Evolutionary conservation across 78 protist genomes (phyloP).

Genomic region (Blattamonas nauphoetae): DNA sequence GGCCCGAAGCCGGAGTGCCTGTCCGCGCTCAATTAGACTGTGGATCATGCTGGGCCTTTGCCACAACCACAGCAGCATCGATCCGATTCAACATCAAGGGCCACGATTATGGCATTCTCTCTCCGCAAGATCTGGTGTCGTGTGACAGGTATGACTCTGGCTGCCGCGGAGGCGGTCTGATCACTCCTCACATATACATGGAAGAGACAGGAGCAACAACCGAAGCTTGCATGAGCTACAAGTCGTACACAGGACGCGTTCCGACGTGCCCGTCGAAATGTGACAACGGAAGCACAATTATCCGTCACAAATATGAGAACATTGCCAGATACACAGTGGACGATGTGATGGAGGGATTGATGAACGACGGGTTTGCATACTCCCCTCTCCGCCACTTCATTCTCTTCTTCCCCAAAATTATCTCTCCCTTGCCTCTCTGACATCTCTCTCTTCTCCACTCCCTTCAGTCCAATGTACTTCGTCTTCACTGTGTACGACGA

Average conservation of each 20-base stretch:
- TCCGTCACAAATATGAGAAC: neutral
- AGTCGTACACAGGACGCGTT: conserved; percentile 1
- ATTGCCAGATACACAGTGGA: neutral
- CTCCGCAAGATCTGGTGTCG: conserved; percentile 25
- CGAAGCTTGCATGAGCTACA: conserved; percentile 13
- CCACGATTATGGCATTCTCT: neutral
- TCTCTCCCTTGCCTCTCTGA: no score
- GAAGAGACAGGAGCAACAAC: neutral
- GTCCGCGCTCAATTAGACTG: conserved; percentile 31
- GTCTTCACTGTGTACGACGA: no score
- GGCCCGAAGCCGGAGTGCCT: neutral
- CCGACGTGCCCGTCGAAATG: conserved; percentile 14
- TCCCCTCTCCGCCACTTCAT: no score
- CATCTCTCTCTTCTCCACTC: no score
- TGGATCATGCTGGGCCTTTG: conserved; percentile 47
- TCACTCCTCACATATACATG: neutral
- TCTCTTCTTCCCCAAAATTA: no score
- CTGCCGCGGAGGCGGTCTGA: conserved; percentile 7
- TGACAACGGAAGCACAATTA: neutral
- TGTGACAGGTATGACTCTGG: conserved; percentile 18
- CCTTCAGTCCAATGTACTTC: no score
- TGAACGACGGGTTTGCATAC: conserved; percentile 42
- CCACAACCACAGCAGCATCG: neutral
- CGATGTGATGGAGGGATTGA: conserved; percentile 24
- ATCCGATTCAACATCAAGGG: neutral